These are phyloP conservation scores for Tolypocladium tundrense DNA, from an alignment of 2,329 filamentous ascomycete genomes.

Conservation along the genomic window DNA sequence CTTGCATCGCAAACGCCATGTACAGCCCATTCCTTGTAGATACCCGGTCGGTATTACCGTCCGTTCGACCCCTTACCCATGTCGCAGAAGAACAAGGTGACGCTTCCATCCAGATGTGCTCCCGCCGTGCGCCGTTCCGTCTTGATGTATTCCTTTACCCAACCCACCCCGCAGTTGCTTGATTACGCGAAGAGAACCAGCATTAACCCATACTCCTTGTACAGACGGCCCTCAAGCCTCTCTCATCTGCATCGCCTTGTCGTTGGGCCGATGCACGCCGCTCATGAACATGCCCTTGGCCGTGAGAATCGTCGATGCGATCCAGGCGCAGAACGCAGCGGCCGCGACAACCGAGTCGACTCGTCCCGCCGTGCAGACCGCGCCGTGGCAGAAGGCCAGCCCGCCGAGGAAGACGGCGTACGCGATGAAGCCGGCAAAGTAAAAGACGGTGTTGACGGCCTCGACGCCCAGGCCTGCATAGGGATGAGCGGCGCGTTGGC, in stretches of 20 bases:
- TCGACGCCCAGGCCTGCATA: constrained; percentile 40
- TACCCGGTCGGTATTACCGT: neutral
- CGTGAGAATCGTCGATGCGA: constrained; percentile 33
- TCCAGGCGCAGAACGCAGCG: constrained; percentile 44
- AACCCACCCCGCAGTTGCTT: neutral
- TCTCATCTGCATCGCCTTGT: constrained; percentile 26
- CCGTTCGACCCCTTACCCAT: neutral
- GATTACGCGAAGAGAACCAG: neutral
- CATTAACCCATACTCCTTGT: neutral
- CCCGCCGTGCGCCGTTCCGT: neutral
- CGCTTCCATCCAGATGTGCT: neutral
- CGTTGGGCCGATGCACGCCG: constrained; percentile 18
- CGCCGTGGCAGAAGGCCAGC: constrained; percentile 46
- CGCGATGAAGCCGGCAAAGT: constrained; percentile 50
- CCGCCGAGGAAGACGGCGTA: constrained; percentile 45
- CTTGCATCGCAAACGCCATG: neutral
- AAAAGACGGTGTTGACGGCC: constrained; percentile 41
- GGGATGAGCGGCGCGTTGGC: constrained; percentile 35
- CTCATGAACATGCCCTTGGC: constrained; percentile 37
- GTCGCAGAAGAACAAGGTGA: neutral
- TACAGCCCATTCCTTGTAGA: neutral
- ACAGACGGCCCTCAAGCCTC: constrained; percentile 13
- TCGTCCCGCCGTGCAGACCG: constrained; percentile 44
- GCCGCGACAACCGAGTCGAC: constrained; percentile 45
- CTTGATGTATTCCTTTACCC: neutral